Base-by-base conservation (phyloP, 495 filamentous ascomycete genomes). In the Tuber microsphaerosporum region DNA sequence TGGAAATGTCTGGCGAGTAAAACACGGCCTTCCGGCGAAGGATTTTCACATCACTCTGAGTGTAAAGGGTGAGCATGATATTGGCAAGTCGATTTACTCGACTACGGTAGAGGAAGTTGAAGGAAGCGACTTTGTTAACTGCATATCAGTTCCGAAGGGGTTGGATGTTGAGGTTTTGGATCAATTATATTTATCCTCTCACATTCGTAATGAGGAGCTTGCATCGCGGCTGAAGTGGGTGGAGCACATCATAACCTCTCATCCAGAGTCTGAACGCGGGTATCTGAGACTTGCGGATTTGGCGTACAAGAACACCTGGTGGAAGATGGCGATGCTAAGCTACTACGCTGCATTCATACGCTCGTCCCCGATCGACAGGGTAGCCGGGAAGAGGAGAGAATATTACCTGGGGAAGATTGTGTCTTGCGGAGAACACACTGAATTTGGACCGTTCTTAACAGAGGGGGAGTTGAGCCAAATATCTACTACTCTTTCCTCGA, bases 221-320 rank as follows among this genome's bases (percentile, higher is more conserved):
- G 31, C 44, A 2, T 22, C 26, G 22, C 65, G 71, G 69, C 19
- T 73, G 0, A 16, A 6, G 20, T 77, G 77, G 75, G 72, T 43
- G 0, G 51, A 37, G 10, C 51, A 42, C 44, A 39, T 72, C 37
- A 43, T 74, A 16, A 20, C 16, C 2, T 42, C 71, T 0, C 69
- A 74, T 3, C 77, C 77, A 26, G 20, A 37, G 17, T 71, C 71
- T 19, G 77, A 77, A 34, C 75, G 75, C 2, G 77, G 74, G 5
- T 78, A 72, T 41, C 56, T 74, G 12, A 71, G 77, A 1, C 71
- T 78, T 17, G 77, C 70, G 16, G 77, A 74, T 43, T 43, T 69
- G 2, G 56, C 75, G 8, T 46, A 41, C 7, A 46, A 19, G 31
- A 37, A 39, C 20, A 19, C 12, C 2, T 74, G 71, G 65, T 56